A percentile compares a stretch with the other conserved stretches of the same genome.
phyloP scores from a whole-genome alignment of 2,329 filamentous ascomycete species.

The Phaeophleospora eucalypticola region DNA sequence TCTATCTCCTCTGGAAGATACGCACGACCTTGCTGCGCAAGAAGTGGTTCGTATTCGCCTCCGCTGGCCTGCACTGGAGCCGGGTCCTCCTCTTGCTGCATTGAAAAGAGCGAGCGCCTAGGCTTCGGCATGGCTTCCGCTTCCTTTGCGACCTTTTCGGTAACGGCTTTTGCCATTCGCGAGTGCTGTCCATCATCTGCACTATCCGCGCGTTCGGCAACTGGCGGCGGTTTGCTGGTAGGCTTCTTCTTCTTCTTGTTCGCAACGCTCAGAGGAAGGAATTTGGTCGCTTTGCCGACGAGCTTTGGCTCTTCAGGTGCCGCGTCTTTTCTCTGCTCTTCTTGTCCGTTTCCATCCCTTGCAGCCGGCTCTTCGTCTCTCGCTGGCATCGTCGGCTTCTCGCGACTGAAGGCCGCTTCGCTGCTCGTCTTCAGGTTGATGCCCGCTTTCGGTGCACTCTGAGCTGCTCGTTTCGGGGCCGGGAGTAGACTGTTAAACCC shows the following conservation, averaged over 20 bases:
- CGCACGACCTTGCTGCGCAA: constrained; percentile 15
- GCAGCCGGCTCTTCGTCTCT: constrained; percentile 23
- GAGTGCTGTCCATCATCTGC: constrained; percentile 5
- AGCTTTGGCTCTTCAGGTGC: constrained; percentile 61
- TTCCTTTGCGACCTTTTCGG: constrained; percentile 6
- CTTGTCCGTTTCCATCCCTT: not conserved
- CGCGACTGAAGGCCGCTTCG: constrained; percentile 73
- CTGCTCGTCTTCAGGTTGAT: constrained; percentile 79
- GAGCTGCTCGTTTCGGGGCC: constrained; percentile 62
- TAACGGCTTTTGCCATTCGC: not conserved
- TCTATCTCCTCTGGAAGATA: constrained; percentile 8
- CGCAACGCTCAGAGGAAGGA: constrained; percentile 81
- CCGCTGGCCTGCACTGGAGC: not conserved
- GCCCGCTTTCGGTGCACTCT: constrained; percentile 47
- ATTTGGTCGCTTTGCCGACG: constrained; percentile 77
- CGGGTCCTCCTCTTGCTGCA: constrained; percentile 40
- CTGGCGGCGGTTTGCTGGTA: constrained; percentile 10
- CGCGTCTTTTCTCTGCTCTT: constrained; percentile 27
- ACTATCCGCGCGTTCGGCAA: constrained; percentile 3
- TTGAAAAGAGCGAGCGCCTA: constrained; percentile 67
- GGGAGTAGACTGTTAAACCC: constrained; percentile 86
- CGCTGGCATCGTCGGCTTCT: constrained; percentile 46
- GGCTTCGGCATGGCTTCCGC: constrained; percentile 45
- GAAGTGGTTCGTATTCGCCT: constrained; percentile 37
- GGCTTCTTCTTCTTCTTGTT: constrained; percentile 69